Evolutionary conservation across 371 early-diverging fungal species (phyloP).

Genomic region (Mortierella sp.): DNA sequence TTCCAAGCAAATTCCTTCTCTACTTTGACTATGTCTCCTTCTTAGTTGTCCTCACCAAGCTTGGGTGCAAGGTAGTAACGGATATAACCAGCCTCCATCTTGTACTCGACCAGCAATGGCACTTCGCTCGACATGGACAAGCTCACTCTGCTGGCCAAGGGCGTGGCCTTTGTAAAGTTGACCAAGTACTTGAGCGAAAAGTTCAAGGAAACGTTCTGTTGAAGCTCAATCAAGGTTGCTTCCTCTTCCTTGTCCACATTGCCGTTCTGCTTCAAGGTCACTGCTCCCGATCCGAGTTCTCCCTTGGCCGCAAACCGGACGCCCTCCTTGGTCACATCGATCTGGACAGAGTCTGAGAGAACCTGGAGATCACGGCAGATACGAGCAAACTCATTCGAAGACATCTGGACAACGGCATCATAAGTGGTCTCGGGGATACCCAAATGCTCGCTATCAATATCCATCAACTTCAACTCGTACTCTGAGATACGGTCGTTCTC

Average conservation of each 20-base stretch:
- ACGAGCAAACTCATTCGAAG: conserved; percentile 91
- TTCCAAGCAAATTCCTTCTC: too few relatives aligned
- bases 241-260: conserved; percentile 86
- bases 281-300: conserved; percentile 89
- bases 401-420: conserved; percentile 90
- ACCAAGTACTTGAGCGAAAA: conserved; percentile 95
- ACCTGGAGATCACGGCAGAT: conserved; percentile 90
- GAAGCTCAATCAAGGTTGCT: conserved; percentile 79
- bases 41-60: conserved; percentile 51
- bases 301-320: conserved; percentile 91
- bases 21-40: neutral
- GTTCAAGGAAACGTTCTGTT: conserved; percentile 82
- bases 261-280: conserved; percentile 82
- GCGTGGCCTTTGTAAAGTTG: conserved; percentile 96
- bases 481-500: conserved; percentile 86
- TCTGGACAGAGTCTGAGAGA: conserved; percentile 89
- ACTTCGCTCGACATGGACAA: conserved; percentile 87
- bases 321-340: conserved; percentile 93
- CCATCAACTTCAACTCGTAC: conserved; percentile 97
- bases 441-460: conserved; percentile 95
- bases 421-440: conserved; percentile 96
- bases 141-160: conserved; percentile 82
- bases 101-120: conserved; percentile 95
- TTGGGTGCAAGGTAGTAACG: conserved; percentile 85
- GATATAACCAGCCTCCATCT: conserved; percentile 93